These are phyloP conservation scores for Boechera divaricarpa DNA, from an alignment of 345 rosid genomes.

Conservation along the genomic window DNA sequence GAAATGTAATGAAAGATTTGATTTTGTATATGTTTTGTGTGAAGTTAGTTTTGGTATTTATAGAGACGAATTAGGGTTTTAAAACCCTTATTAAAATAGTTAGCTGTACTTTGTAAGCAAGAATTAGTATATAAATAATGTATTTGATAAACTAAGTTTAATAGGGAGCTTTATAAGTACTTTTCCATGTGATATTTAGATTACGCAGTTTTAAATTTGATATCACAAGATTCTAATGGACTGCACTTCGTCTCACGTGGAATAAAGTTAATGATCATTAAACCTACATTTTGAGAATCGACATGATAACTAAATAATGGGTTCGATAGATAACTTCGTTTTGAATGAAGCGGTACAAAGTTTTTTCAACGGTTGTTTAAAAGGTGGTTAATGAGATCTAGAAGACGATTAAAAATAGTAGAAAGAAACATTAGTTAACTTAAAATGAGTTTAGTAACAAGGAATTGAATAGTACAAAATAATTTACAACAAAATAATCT, in stretches of 20 bases:
- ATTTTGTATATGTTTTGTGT: slow-evolving; percentile 28
- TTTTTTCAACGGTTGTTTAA: no score
- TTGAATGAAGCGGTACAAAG: no score
- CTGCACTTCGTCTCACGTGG: slow-evolving; percentile 37
- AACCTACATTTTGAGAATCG: neutral
- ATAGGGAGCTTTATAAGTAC: slow-evolving; percentile 12
- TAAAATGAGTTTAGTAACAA: no score
- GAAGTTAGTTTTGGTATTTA: slow-evolving; percentile 36
- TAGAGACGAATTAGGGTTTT: slow-evolving; percentile 29
- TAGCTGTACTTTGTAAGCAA: slow-evolving; percentile 6
- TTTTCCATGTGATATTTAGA: slow-evolving; percentile 26
- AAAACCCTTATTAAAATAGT: neutral
- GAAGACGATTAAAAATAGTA: no score
- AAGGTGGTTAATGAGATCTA: no score
- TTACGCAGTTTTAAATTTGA: slow-evolving; percentile 19
- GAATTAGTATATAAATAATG: neutral
- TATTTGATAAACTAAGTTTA: slow-evolving; percentile 25
- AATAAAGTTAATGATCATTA: slow-evolving; percentile 32
- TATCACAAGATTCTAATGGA: slow-evolving; percentile 33
- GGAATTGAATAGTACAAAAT: no score
- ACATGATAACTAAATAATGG: no score
- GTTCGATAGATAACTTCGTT: no score
- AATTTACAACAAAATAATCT: no score
- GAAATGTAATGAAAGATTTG: slow-evolving; percentile 18
- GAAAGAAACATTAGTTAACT: no score